Percentiles rank a stretch among this genome's conserved stretches.
These are phyloP conservation scores for Panicum miliaceum DNA, from an alignment of 176 grass and related monocot genomes.

Conservation along the genomic window DNA sequence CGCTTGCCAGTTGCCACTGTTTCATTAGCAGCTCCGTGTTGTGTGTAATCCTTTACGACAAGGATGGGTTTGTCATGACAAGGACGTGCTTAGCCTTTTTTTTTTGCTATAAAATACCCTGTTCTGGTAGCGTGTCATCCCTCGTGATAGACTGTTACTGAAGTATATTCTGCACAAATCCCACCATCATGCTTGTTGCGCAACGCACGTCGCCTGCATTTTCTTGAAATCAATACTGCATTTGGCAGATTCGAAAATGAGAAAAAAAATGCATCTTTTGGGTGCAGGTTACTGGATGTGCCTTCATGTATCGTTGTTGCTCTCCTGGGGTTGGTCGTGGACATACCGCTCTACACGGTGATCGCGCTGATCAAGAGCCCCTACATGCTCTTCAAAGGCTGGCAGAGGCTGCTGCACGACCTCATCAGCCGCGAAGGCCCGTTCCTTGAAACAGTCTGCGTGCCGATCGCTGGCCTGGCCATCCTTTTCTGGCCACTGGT, in stretches of 20 bases:
- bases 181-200: background rate
- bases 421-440: constrained; percentile 85
- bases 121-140: background rate
- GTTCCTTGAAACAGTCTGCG: constrained; percentile 86
- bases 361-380: constrained; percentile 92
- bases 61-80: constrained; percentile 35
- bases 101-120: background rate
- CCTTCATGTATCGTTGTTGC: constrained; percentile 68
- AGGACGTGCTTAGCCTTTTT: background rate
- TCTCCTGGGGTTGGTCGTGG: constrained; percentile 68
- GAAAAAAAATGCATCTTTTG: background rate
- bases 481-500: constrained; percentile 90
- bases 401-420: constrained; percentile 91
- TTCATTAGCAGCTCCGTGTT: background rate
- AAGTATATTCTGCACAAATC: background rate
- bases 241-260: background rate
- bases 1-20: background rate
- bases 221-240: background rate
- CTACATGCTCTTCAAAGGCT: constrained; percentile 99
- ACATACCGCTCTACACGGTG: constrained; percentile 84
- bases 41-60: constrained; percentile 20
- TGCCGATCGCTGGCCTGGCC: constrained; percentile 81
- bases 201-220: background rate
- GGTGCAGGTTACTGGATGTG: constrained; percentile 68
- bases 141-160: constrained; percentile 14